These are phyloP conservation scores for Cyclotella atomus DNA, from an alignment of 108 stramenopile genomes.

Conservation along the genomic window DNA sequence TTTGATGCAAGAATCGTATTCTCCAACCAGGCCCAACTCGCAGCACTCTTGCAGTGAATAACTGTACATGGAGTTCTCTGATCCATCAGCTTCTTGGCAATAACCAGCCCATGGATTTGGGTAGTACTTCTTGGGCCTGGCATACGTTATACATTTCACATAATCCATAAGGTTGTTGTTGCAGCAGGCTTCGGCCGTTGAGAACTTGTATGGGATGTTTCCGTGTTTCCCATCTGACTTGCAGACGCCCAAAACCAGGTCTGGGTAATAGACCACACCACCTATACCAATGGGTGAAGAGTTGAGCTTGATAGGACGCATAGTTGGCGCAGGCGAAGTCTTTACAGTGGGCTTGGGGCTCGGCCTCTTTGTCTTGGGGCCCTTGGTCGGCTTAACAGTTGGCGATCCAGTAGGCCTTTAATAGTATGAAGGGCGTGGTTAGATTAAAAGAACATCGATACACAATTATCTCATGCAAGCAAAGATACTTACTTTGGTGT, in stretches of 20 bases:
- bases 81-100: background rate
- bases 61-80: background rate
- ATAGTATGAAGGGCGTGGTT: background rate
- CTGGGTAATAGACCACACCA: conserved; percentile 19
- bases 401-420: background rate
- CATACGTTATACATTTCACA: conserved; percentile 21
- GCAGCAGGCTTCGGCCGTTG: conserved; percentile 25
- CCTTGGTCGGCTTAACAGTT: background rate
- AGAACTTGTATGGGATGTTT: conserved; percentile 21
- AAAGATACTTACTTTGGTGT: conserved; percentile 11
- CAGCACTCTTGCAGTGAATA: conserved; percentile 7
- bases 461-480: background rate
- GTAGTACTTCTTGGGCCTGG: background rate
- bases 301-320: background rate
- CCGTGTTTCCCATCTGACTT: conserved; percentile 35
- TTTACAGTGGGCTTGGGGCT: background rate
- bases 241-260: conserved; percentile 25
- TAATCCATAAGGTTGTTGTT: conserved; percentile 25
- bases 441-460: background rate
- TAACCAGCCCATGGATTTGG: background rate
- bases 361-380: conserved; percentile 4
- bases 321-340: background rate
- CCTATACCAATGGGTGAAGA: background rate
- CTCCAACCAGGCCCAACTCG: conserved; percentile 1
- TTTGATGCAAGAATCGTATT: background rate